A percentile compares a stretch with the other conserved stretches of the same genome.
phyloP scores from a whole-genome alignment of 805 yeast species.

The Wickerhamomyces sydowiorum region DNA sequence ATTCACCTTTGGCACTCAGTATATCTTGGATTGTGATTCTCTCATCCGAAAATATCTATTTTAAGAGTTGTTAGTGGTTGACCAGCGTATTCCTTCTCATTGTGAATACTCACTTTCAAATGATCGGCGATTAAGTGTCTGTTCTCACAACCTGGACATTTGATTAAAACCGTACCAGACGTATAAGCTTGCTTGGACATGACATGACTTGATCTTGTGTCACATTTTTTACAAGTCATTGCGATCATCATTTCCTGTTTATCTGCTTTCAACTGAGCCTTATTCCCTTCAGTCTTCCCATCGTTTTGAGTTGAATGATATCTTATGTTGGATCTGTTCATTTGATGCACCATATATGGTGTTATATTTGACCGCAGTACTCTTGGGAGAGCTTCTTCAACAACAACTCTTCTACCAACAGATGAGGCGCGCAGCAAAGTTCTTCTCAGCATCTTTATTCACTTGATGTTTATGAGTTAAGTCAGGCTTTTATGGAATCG shows the following conservation, averaged over 20 bases:
- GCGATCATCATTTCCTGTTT: constrained; percentile 82
- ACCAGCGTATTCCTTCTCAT: too few relatives aligned
- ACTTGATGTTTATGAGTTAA: too few relatives aligned
- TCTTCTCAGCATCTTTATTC: too few relatives aligned
- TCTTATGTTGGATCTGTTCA: too few relatives aligned
- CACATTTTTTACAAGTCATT: constrained; percentile 87
- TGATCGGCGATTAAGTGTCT: constrained; percentile 92
- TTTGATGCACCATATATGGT: too few relatives aligned
- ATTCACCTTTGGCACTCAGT: constrained; percentile 68
- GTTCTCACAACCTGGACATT: constrained; percentile 86
- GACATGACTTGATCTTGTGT: constrained; percentile 78
- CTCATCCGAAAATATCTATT: constrained; percentile 71
- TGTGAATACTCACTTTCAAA: constrained; percentile 47
- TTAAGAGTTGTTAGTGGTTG: constrained; percentile 11
- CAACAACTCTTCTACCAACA: too few relatives aligned
- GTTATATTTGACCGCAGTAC: too few relatives aligned
- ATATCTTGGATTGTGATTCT: constrained; percentile 77
- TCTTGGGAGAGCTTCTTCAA: too few relatives aligned
- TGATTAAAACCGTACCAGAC: constrained; percentile 78
- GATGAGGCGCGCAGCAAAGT: too few relatives aligned
- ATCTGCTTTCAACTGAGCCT: constrained; percentile 46
- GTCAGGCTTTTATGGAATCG: too few relatives aligned
- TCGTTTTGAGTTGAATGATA: constrained; percentile 4
- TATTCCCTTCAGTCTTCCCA: constrained; percentile 4
- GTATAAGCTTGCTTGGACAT: constrained; percentile 90